Base-by-base conservation (phyloP, 306 rosid genomes). In the Cucurbita ficifolia region DNA sequence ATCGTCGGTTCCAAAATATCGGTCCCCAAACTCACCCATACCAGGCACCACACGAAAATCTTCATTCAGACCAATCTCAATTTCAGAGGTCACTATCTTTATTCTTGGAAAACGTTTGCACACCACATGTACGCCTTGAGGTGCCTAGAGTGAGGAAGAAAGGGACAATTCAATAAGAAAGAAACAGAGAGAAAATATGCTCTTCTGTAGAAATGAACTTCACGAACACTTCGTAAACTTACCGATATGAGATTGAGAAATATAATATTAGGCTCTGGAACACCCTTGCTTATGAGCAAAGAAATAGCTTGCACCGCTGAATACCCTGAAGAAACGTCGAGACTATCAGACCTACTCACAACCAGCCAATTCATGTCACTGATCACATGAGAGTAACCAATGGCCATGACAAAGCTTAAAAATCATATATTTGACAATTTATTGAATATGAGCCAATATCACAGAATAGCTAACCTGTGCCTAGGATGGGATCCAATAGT, bases 11-110 rank as follows among this genome's bases (percentile, higher is more conserved):
- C 99, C 99, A 71, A 95, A 95, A 79, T 95, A 95, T 18, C 97
- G 70, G 85, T 95, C 99, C 60, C 99, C 99, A 80, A 95, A 95
- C 84, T 95, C 99, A 3, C 97, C 99, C 99, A 95, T 95, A 64
- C 99, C 97, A 0, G 99, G 99, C 33, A 91, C 72, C 48, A 95
- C 99, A 8, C 99, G 96, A 69, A 83, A 95, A 79, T 95, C 93
- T 69, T 79, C 71, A 74, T 91, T 95, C 84, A 95, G 81, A 78
- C 97, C 96, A 48, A 18, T 81, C 36, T 95, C 97, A 52, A 91
- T 91, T 86, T 95, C 97, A 62, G 99, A 95, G 45, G 99, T 95
- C 83, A 95, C 93, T 1, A 95, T 95, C 88, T 91, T 95, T 82
- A 95, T 81, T 57, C 91, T 84, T 2, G 99, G 99, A 77, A 89